phyloP scores from a whole-genome alignment of 2,329 filamentous ascomycete genomes.

The Pestalotiopsis sp. region DNA sequence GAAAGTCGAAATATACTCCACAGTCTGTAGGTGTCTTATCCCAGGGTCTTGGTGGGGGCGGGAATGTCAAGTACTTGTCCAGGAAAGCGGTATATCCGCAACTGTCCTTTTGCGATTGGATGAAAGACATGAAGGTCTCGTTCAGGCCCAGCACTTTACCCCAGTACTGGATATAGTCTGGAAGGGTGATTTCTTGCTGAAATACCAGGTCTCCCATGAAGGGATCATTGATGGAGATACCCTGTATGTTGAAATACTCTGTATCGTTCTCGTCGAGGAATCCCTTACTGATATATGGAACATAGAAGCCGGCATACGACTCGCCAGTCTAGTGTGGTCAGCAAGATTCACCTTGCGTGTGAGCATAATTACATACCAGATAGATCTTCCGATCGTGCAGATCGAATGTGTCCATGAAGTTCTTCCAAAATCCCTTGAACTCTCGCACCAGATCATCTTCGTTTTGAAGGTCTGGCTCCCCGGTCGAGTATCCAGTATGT shows the following conservation, averaged over 20 bases:
- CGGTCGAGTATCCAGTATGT: not conserved
- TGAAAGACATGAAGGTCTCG: not conserved
- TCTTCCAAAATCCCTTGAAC: constrained; percentile 8
- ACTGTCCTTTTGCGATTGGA: not conserved
- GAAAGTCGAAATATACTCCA: not conserved
- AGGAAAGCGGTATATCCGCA: constrained; percentile 5
- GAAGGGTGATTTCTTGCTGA: not conserved
- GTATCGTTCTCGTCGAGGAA: constrained; percentile 3
- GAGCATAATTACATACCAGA: not conserved
- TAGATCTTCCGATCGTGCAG: not conserved
- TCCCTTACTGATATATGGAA: not conserved
- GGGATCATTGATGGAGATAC: not conserved
- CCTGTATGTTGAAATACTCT: constrained; percentile 2
- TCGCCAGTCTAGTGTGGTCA: not conserved
- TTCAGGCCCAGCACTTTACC: not conserved
- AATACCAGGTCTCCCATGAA: not conserved
- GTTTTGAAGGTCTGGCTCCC: not conserved
- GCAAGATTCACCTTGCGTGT: too few relatives aligned
- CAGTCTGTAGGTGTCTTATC: not conserved
- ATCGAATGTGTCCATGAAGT: constrained; percentile 6
- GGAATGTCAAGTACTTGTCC: constrained; percentile 4
- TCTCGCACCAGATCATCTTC: not conserved
- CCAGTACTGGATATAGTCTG: constrained; percentile 2
- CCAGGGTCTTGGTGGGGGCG: not conserved
- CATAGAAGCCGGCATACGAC: not conserved